These are phyloP conservation scores for Phytophthora macrochlamydospora DNA, from an alignment of 352 stramenopile genomes.

Conservation along the genomic window DNA sequence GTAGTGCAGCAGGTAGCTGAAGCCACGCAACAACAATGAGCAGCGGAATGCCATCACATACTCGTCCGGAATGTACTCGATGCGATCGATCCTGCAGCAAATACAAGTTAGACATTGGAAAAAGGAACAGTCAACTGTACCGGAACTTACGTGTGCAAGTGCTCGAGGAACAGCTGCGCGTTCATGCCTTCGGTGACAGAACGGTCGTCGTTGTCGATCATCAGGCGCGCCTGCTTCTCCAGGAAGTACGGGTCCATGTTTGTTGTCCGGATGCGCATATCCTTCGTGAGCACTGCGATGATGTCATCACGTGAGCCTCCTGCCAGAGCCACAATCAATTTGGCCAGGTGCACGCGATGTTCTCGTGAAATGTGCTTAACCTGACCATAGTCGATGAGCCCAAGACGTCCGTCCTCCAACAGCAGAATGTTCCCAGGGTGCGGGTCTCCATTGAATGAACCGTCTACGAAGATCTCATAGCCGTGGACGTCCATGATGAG, in stretches of 20 bases:
- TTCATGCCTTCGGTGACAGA: slow-evolving; percentile 86
- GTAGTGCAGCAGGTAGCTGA: slow-evolving; percentile 87
- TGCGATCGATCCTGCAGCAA: slow-evolving; percentile 66
- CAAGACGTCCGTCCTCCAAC: slow-evolving; percentile 87
- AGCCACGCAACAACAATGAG: slow-evolving; percentile 83
- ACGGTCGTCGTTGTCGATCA: slow-evolving; percentile 89
- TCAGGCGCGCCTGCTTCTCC: slow-evolving; percentile 82
- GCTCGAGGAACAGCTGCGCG: slow-evolving; percentile 84
- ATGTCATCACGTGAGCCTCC: slow-evolving; percentile 77
- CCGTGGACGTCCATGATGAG: slow-evolving; percentile 91
- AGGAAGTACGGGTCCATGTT: slow-evolving; percentile 85
- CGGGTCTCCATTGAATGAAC: slow-evolving; percentile 92
- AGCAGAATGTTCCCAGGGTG: slow-evolving; percentile 93
- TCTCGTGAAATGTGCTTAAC: slow-evolving; percentile 85
- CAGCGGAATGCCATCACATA: slow-evolving; percentile 90
- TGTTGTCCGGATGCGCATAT: slow-evolving; percentile 79
- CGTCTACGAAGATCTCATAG: slow-evolving; percentile 92
- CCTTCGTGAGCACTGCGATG: slow-evolving; percentile 70
- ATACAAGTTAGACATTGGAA: not conserved
- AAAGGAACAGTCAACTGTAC: not conserved
- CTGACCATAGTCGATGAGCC: slow-evolving; percentile 93
- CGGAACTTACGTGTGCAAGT: slow-evolving; percentile 68
- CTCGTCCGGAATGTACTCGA: slow-evolving; percentile 84
- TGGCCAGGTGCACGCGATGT: slow-evolving; percentile 73
- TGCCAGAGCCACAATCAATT: slow-evolving; percentile 84